Percentiles rank a stretch among this genome's conserved stretches.
Conservation (phyloP, 257 asterid species). For the Solanum megistacrolobum region DNA sequence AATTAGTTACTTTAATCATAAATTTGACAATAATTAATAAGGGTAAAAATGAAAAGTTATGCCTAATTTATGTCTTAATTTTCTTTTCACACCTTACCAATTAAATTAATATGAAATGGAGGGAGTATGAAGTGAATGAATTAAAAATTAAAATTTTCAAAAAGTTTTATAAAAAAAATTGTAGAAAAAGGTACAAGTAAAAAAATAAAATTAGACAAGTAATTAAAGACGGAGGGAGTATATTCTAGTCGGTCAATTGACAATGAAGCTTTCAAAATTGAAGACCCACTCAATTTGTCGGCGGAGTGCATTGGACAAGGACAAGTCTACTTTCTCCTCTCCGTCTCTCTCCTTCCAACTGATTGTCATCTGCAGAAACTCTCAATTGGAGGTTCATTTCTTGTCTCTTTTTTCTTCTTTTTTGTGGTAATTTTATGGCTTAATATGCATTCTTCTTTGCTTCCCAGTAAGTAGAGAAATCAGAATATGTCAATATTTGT, state of each 20-base stretch:
- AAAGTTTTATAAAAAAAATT: too few species aligned
- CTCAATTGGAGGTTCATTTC: neutral
- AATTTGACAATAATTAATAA: too few species aligned
- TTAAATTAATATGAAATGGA: too few species aligned
- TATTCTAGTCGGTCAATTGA: neutral
- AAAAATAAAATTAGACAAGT: too few species aligned
- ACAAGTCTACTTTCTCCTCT: neutral
- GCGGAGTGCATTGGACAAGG: neutral
- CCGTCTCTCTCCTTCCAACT: neutral
- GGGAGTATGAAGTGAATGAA: too few species aligned
- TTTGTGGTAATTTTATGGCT: neutral
- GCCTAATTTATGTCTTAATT: too few species aligned
- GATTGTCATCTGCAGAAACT: neutral
- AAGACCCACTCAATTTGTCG: neutral
- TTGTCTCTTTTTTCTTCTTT: neutral
- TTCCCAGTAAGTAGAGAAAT: neutral
- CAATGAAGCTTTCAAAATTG: neutral
- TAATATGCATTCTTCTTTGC: neutral
- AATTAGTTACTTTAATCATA: too few species aligned
- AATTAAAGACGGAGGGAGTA: fast-evolving
- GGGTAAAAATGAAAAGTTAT: too few species aligned
- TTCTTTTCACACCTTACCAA: too few species aligned
- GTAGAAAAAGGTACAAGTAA: too few species aligned
- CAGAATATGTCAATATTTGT: neutral
- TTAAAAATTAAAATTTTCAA: too few species aligned